Percentiles rank a stretch among this genome's conserved stretches.
These are phyloP conservation scores for Metschnikowia picachoensis DNA, from an alignment of 805 yeast genomes.

Conservation along the genomic window DNA sequence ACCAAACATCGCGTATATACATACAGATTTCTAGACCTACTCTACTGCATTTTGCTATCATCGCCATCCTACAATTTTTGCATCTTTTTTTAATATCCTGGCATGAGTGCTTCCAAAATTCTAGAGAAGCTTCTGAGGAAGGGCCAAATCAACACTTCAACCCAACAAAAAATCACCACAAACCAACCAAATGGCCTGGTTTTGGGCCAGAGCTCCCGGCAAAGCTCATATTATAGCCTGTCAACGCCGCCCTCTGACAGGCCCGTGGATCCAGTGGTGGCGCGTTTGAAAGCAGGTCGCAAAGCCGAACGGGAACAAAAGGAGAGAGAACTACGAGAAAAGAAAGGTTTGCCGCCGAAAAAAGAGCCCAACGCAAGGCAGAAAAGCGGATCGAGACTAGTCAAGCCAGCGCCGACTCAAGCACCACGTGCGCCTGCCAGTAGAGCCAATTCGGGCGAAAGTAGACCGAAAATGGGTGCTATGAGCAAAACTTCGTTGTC, in stretches of 20 bases:
- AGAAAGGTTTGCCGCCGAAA: conserved; percentile 31
- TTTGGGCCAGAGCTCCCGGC: background rate
- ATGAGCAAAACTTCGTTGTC: too few relatives aligned
- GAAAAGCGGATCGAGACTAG: background rate
- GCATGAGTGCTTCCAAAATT: conserved; percentile 22
- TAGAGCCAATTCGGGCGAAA: too few relatives aligned
- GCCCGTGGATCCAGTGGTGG: conserved; percentile 65
- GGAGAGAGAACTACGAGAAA: conserved; percentile 30
- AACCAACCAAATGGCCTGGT: background rate
- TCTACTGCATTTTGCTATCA: too few relatives aligned
- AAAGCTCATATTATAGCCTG: background rate
- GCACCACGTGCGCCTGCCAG: too few relatives aligned
- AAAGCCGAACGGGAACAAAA: conserved; percentile 48
- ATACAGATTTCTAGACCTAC: too few relatives aligned
- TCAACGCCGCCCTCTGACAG: conserved; percentile 12
- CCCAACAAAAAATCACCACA: background rate
- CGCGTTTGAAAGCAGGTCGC: conserved; percentile 63
- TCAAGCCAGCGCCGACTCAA: too few relatives aligned
- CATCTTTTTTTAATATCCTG: background rate
- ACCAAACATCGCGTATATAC: too few relatives aligned
- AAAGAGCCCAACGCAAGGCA: conserved; percentile 9
- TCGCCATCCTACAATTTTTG: background rate
- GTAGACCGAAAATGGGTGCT: too few relatives aligned
- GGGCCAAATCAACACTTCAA: conserved; percentile 3
- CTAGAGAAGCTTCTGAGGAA: conserved; percentile 30